Conservation (phyloP, 805 yeast species). For the Yamadazyma endophytica region DNA sequence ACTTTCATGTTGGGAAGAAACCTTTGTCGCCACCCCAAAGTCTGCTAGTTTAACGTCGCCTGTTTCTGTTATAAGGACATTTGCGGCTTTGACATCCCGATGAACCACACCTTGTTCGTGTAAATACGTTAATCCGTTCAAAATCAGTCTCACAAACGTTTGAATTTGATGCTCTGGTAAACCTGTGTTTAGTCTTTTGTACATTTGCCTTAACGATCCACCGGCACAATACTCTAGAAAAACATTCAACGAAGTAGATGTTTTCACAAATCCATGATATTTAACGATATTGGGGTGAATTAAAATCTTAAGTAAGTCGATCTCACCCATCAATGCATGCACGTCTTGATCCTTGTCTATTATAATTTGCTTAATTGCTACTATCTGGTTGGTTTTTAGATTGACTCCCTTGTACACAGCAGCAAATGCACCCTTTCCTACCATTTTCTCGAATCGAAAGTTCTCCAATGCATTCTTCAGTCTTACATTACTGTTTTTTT, state of each 20-base stretch:
- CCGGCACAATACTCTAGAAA: conserved; percentile 60
- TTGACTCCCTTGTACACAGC: conserved; percentile 76
- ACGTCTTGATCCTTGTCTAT: conserved; percentile 47
- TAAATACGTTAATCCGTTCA: conserved; percentile 58
- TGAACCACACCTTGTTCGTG: conserved; percentile 75
- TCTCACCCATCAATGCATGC: conserved; percentile 58
- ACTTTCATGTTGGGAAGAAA: conserved; percentile 32
- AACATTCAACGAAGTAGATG: conserved; percentile 48
- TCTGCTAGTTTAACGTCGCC: conserved; percentile 85
- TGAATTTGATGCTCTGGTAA: conserved; percentile 53
- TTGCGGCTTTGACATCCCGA: conserved; percentile 92
- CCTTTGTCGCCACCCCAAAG: conserved; percentile 87
- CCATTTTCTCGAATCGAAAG: conserved; percentile 52
- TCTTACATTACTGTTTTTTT: conserved; percentile 37
- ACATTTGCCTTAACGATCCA: conserved; percentile 59
- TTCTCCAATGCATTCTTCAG: conserved; percentile 41
- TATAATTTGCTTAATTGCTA: conserved; percentile 78
- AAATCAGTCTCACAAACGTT: conserved; percentile 48
- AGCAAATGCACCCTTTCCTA: conserved; percentile 93
- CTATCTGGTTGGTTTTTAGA: conserved; percentile 56
- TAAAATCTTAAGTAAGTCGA: conserved; percentile 57
- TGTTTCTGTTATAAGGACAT: conserved; percentile 62
- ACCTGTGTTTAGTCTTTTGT: conserved; percentile 44
- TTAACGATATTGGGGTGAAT: conserved; percentile 66
- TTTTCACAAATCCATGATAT: conserved; percentile 63